Percentiles rank a stretch among this genome's conserved stretches.
Conservation (phyloP, 73 alveolate genomes). For the Blepharisma stoltei region DNA sequence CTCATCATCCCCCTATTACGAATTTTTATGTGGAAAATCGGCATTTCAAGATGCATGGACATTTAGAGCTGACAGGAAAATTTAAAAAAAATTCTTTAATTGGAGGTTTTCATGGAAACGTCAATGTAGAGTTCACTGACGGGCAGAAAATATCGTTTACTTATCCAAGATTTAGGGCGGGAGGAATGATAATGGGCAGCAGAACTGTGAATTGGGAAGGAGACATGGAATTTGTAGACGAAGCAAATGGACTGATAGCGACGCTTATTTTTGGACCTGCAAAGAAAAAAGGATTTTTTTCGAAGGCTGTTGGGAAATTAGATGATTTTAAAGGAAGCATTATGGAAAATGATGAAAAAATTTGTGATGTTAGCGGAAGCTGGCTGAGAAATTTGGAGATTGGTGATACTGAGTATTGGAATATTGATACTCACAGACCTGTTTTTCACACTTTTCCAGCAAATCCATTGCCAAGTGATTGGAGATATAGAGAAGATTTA, state of each 20-base stretch:
- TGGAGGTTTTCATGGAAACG: conserved; percentile 79
- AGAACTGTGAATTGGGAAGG: conserved; percentile 66
- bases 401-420: conserved; percentile 61
- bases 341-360: background rate
- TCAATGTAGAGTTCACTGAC: conserved; percentile 66
- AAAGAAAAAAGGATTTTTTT: background rate
- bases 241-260: conserved; percentile 48
- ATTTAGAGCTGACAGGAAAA: conserved; percentile 68
- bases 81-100: conserved; percentile 60
- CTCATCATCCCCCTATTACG: conserved; percentile 92
- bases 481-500: conserved; percentile 88
- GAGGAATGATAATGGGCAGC: conserved; percentile 71
- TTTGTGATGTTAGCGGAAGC: conserved; percentile 45
- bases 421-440: conserved; percentile 40
- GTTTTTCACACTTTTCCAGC: background rate
- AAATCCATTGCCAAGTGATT: conserved; percentile 71
- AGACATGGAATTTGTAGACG: conserved; percentile 39
- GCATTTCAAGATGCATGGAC: conserved; percentile 63
- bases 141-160: conserved; percentile 66
- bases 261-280: conserved; percentile 31
- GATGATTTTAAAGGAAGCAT: background rate
- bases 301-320: background rate
- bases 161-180: conserved; percentile 63
- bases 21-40: conserved; percentile 56
- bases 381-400: conserved; percentile 46